Evolutionary conservation across 164 flowering plant species (phyloP).

Genomic region (Aristolochia contorta): DNA sequence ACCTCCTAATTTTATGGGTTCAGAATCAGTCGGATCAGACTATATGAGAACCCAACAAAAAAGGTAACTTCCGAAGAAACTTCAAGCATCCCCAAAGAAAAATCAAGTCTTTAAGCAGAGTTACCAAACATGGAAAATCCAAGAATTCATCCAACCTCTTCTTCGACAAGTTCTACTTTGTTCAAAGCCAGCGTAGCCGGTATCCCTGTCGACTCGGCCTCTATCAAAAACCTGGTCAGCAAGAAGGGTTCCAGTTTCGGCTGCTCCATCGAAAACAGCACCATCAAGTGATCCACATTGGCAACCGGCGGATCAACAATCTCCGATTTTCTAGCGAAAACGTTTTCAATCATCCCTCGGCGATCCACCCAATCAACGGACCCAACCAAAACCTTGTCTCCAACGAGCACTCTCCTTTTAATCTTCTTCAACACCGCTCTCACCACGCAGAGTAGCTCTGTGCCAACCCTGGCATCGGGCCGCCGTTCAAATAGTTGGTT

Average conservation of each 20-base stretch:
- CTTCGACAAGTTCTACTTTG: slow-evolving; percentile 64
- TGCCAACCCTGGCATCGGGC: slow-evolving; percentile 16
- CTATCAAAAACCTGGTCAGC: slow-evolving; percentile 83
- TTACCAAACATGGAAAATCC: too few species aligned
- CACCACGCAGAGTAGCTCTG: slow-evolving; percentile 82
- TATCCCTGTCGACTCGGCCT: slow-evolving; percentile 84
- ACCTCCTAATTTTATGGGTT: too few species aligned
- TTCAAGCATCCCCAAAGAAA: too few species aligned
- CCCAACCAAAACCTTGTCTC: slow-evolving; percentile 88
- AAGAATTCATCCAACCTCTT: slow-evolving; percentile 39
- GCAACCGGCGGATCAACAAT: slow-evolving; percentile 83
- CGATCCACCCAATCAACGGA: slow-evolving; percentile 85
- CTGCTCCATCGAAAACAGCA: slow-evolving; percentile 82
- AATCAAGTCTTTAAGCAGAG: too few species aligned
- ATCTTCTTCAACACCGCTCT: slow-evolving; percentile 88
- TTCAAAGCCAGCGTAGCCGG: slow-evolving; percentile 81
- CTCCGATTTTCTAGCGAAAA: slow-evolving; percentile 55
- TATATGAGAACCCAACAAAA: too few species aligned
- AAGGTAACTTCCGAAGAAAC: too few species aligned
- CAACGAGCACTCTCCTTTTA: slow-evolving; percentile 79
- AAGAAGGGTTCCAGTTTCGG: slow-evolving; percentile 67
- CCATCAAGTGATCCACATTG: slow-evolving; percentile 85
- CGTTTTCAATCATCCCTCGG: slow-evolving; percentile 88
- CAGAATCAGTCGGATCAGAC: too few species aligned
- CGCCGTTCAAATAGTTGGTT: not conserved